These are phyloP conservation scores for Eucalyptus regnans DNA, from an alignment of 345 rosid genomes.

Conservation along the genomic window DNA sequence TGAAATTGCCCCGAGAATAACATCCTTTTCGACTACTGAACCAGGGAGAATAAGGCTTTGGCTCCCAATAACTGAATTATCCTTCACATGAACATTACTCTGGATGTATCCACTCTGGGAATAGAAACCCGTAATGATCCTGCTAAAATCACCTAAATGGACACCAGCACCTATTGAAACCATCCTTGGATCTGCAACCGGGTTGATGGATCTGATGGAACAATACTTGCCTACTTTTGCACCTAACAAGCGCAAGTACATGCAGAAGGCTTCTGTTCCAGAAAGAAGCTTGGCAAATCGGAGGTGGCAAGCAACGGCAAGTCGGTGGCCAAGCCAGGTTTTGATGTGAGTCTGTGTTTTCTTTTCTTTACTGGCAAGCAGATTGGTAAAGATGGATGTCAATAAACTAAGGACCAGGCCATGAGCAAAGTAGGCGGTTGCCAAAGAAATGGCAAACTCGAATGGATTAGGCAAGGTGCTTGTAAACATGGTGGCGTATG, in stretches of 20 bases:
- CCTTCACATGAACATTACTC: conserved; percentile 27
- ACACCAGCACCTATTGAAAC: conserved; percentile 39
- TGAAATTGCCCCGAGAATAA: conserved; percentile 58
- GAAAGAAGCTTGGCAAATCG: conserved; percentile 55
- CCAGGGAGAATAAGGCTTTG: conserved; percentile 56
- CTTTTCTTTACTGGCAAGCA: conserved; percentile 17
- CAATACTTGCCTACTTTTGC: conserved; percentile 40
- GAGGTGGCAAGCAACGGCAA: conserved; percentile 45
- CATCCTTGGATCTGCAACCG: conserved; percentile 37
- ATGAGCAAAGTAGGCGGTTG: conserved; percentile 27
- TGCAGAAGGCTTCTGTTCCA: conserved; percentile 52
- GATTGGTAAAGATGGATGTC: conserved; percentile 17
- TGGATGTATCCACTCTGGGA: conserved; percentile 18
- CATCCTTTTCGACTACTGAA: conserved; percentile 28
- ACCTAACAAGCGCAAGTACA: conserved; percentile 43
- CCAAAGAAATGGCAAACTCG: conserved; percentile 15
- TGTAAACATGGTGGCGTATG: conserved; percentile 30
- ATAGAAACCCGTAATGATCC: conserved; percentile 8
- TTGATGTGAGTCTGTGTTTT: conserved; percentile 11
- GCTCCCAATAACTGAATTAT: conserved; percentile 52
- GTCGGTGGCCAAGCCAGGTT: conserved; percentile 33
- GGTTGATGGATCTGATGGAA: conserved; percentile 57
- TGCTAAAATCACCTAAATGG: conserved; percentile 50
- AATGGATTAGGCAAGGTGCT: conserved; percentile 11
- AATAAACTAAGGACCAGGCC: conserved; percentile 43